Evolutionary conservation across 2,329 filamentous ascomycete species (phyloP).

Genomic region (Penicillium sp.): DNA sequence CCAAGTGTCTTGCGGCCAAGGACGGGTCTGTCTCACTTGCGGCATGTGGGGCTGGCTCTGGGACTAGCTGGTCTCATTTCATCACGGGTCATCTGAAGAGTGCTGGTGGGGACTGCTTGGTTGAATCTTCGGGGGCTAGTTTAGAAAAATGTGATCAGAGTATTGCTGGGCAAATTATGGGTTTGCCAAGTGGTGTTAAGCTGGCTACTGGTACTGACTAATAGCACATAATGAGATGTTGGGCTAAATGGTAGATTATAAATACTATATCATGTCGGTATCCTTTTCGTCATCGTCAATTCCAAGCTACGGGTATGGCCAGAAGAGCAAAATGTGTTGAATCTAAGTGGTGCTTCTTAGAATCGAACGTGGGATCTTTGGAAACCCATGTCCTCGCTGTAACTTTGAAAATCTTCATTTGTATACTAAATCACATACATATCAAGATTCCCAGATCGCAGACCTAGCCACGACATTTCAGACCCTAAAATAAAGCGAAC

Average conservation of each 20-base stretch:
- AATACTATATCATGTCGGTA: too few relatives aligned
- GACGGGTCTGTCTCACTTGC: conserved; percentile 9
- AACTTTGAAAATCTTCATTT: too few relatives aligned
- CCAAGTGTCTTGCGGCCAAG: conserved; percentile 34
- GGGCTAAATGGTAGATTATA: not conserved
- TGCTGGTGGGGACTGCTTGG: conserved; percentile 38
- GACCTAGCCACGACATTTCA: too few relatives aligned
- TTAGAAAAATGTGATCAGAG: conserved; percentile 37
- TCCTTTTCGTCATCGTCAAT: too few relatives aligned
- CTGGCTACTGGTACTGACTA: conserved; percentile 1
- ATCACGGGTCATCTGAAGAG: conserved; percentile 48
- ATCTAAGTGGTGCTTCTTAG: too few relatives aligned
- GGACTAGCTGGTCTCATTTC: conserved; percentile 46
- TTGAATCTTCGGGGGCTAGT: conserved; percentile 30
- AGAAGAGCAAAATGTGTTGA: too few relatives aligned
- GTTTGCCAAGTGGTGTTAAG: conserved; percentile 44
- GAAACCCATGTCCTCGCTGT: too few relatives aligned
- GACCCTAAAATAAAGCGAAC: too few relatives aligned
- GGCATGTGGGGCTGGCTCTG: conserved; percentile 19
- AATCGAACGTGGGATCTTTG: too few relatives aligned
- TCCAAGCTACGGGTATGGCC: too few relatives aligned
- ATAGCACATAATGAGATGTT: not conserved
- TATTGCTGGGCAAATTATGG: conserved; percentile 49
- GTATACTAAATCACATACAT: too few relatives aligned
- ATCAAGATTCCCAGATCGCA: too few relatives aligned